These are phyloP conservation scores for Coniosporium apollinis DNA, from an alignment of 495 filamentous ascomycete genomes.

Conservation along the genomic window DNA sequence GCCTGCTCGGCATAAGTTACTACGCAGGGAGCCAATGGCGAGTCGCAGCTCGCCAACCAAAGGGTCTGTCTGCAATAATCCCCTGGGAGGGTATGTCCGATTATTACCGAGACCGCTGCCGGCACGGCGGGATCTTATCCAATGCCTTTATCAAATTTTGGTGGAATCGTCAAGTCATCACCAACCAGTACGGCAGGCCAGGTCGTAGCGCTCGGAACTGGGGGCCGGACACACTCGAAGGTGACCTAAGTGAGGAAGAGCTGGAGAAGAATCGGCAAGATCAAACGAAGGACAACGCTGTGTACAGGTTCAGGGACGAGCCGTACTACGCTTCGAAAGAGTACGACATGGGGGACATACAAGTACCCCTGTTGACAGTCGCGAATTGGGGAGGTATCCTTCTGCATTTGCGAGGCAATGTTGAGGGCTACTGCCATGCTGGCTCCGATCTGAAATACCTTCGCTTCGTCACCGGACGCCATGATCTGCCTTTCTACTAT, in stretches of 20 bases:
- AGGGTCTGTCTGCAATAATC: slow-evolving; percentile 40
- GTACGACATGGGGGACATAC: slow-evolving; percentile 42
- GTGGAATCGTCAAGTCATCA: slow-evolving; percentile 47
- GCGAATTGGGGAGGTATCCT: slow-evolving; percentile 52
- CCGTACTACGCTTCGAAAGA: slow-evolving; percentile 44
- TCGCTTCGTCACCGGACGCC: slow-evolving; percentile 48
- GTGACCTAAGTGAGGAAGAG: slow-evolving; percentile 35
- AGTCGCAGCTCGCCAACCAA: slow-evolving; percentile 41
- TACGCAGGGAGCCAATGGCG: slow-evolving; percentile 49
- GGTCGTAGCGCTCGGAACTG: slow-evolving; percentile 26
- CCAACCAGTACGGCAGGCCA: slow-evolving; percentile 44
- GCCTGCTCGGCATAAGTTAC: slow-evolving; percentile 43
- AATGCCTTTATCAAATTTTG: slow-evolving; percentile 46
- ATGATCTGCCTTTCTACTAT: slow-evolving; percentile 59
- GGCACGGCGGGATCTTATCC: slow-evolving; percentile 49
- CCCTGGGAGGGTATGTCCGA: slow-evolving; percentile 59
- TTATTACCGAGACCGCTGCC: slow-evolving; percentile 44
- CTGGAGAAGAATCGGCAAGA: slow-evolving; percentile 35
- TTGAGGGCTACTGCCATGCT: slow-evolving; percentile 42
- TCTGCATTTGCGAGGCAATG: slow-evolving; percentile 46
- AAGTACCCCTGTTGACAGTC: slow-evolving; percentile 43
- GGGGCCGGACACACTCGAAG: slow-evolving; percentile 41
- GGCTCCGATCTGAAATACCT: slow-evolving; percentile 47
- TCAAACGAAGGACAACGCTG: slow-evolving; percentile 40
- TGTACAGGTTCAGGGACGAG: slow-evolving; percentile 38